Conservation (phyloP, 352 stramenopile species). For the Phytophthora constricta region DNA sequence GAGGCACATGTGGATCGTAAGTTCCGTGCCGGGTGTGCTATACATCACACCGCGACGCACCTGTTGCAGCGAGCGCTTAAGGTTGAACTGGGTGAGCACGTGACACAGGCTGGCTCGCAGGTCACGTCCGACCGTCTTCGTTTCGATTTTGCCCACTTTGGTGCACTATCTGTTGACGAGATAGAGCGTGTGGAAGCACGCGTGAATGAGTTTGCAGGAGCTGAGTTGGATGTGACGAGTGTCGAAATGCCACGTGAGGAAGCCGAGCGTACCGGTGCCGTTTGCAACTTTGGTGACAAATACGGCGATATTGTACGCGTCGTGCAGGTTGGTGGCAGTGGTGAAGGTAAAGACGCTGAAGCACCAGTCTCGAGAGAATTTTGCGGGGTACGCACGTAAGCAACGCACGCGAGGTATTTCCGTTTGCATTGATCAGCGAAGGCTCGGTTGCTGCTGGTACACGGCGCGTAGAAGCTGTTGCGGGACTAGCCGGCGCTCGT, state of each 20-base stretch:
- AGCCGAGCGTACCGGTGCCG: constrained; percentile 67
- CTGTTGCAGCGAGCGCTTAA: constrained; percentile 77
- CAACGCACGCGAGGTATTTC: constrained; percentile 58
- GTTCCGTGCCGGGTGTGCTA: constrained; percentile 57
- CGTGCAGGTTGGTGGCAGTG: constrained; percentile 55
- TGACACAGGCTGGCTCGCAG: constrained; percentile 75
- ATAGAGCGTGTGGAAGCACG: constrained; percentile 59
- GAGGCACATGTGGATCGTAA: constrained; percentile 54
- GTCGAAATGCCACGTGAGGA: constrained; percentile 49
- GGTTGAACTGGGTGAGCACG: constrained; percentile 67
- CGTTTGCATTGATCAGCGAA: constrained; percentile 80
- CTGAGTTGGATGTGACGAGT: constrained; percentile 47
- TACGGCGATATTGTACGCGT: constrained; percentile 84
- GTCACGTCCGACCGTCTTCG: constrained; percentile 68
- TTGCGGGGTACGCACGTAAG: constrained; percentile 80
- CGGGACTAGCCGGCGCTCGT: constrained; percentile 53
- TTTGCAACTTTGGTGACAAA: constrained; percentile 86
- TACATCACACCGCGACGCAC: constrained; percentile 85
- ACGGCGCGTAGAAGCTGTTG: constrained; percentile 73
- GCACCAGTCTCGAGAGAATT: constrained; percentile 62
- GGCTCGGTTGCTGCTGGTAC: constrained; percentile 81
- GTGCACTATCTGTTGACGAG: constrained; percentile 63
- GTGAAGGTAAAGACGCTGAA: background rate
- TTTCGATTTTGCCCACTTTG: constrained; percentile 89
- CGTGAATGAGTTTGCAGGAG: constrained; percentile 65